A percentile compares a stretch with the other conserved stretches of the same genome.
Evolutionary conservation across 805 yeast species (phyloP).

Genomic region (Candida schatavii): DNA sequence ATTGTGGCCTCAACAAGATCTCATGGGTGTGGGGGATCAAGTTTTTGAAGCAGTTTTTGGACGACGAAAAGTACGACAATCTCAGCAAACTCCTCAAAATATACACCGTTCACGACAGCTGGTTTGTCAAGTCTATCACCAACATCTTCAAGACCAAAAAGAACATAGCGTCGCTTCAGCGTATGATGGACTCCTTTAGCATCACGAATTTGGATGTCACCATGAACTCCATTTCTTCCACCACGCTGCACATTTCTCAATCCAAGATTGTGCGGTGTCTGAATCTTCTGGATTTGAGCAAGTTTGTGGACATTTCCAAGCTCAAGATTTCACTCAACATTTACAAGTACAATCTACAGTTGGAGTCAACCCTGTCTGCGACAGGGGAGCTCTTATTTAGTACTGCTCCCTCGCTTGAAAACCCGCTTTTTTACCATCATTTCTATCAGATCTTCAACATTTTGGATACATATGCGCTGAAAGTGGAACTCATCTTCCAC

Average conservation of each 20-base stretch:
- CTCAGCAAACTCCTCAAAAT: constrained; percentile 52
- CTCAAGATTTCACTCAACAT: constrained; percentile 74
- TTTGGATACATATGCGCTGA: constrained; percentile 39
- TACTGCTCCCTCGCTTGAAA: constrained; percentile 11
- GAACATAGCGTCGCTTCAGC: constrained; percentile 24
- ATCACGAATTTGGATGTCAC: constrained; percentile 7
- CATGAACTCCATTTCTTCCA: neutral
- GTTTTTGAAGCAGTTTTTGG: constrained; percentile 54
- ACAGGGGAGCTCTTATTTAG: neutral
- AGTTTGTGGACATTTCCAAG: constrained; percentile 67
- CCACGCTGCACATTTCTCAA: neutral
- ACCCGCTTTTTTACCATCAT: constrained; percentile 32
- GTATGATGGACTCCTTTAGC: constrained; percentile 24
- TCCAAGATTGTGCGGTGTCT: constrained; percentile 40
- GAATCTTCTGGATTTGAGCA: constrained; percentile 52
- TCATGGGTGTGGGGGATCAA: constrained; percentile 69
- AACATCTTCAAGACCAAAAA: constrained; percentile 55
- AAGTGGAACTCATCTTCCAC: constrained; percentile 49
- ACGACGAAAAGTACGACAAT: constrained; percentile 38
- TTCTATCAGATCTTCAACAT: constrained; percentile 54
- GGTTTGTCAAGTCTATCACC: constrained; percentile 78
- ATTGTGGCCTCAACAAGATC: constrained; percentile 72
- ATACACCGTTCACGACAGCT: constrained; percentile 84
- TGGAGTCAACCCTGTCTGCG: constrained; percentile 31
- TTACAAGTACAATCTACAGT: constrained; percentile 62